These are phyloP conservation scores for Plicaturopsis crispa DNA, from an alignment of 768 basidiomycete genomes.

Conservation along the genomic window DNA sequence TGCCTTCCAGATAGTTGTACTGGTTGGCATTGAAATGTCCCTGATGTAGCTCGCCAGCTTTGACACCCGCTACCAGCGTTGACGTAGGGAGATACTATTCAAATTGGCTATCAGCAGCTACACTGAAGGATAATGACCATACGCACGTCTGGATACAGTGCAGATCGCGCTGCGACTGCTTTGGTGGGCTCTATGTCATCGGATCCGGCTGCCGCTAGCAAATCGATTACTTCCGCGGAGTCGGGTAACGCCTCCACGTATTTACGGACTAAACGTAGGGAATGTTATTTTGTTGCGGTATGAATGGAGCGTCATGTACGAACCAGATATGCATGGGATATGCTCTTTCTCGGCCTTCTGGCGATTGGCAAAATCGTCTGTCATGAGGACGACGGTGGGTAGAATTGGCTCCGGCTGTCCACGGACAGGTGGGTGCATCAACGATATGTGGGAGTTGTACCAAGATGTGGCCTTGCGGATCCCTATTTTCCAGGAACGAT, in stretches of 20 bases:
- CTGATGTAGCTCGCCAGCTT: conserved; percentile 77
- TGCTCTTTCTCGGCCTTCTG: conserved; percentile 63
- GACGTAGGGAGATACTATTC: conserved; percentile 71
- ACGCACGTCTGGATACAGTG: conserved; percentile 70
- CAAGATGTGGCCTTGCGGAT: conserved; percentile 84
- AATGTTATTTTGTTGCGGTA: not conserved
- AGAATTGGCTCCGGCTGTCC: conserved; percentile 35
- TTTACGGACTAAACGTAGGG: conserved; percentile 43
- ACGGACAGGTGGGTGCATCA: conserved; percentile 43
- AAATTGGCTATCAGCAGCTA: conserved; percentile 1
- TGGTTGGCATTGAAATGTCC: conserved; percentile 93
- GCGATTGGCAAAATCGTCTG: conserved; percentile 84
- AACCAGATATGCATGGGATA: conserved; percentile 59
- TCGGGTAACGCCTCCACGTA: conserved; percentile 76
- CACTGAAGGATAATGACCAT: not conserved
- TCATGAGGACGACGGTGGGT: conserved; percentile 72
- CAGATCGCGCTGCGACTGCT: conserved; percentile 43
- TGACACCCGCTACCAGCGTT: conserved; percentile 73
- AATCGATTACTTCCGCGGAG: conserved; percentile 64
- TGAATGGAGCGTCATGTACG: conserved; percentile 2
- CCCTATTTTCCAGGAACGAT: conserved; percentile 34
- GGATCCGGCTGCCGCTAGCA: conserved; percentile 64
- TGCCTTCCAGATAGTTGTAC: conserved; percentile 96
- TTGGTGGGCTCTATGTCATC: conserved; percentile 58
- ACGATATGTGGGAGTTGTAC: conserved; percentile 71